Evolutionary conservation across 768 basidiomycete species (phyloP), one percentile per base, ranked within the genome.

Genomic region (Gyrodon lividus): DNA sequence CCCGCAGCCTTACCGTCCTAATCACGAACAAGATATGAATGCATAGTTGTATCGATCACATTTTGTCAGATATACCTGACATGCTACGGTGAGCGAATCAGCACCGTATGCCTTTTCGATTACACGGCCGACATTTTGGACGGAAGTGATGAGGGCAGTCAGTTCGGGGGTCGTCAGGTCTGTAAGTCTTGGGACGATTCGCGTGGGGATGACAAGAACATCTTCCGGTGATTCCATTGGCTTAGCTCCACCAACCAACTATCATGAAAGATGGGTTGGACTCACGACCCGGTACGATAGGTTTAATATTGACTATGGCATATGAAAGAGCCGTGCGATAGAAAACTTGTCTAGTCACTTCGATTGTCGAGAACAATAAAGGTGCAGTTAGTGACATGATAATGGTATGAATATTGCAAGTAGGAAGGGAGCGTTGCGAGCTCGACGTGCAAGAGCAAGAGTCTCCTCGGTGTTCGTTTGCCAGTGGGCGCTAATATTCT

Each of bases 261-360:
- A 5, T 28, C 28, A 9, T 7, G 10, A 13, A 28, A 1, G 20
- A 8, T n/a, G 6, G 12, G 22, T 10, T 5, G 20, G 35, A 80
- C 91, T 72, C 69, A 98, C 96, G 94, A 43, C 94, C 94, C 35
- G 93, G 92, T 8, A 95, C 83, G 58, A 97, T 85, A 1, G 95
- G 96, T 61, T 93, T 97, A 54, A 97, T 81, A 66, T 98, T 98
- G 41, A 98, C 95, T 55, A 97, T 87, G 2, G 90, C 96, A 68
- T 80, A 89, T 0, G 88, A 82, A 12, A 88, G 76, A 1, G 81
- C 59, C 4, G 82, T 78, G 22, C 82, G 78, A 61, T 87, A 86
- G 69, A 95, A 92, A 0, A 75, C 81, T 64, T 92, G 89, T 37
- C 77, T 76, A 5, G 87, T 82, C 9, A 92, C 89, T 56, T 91